Conservation (phyloP, 2,329 filamentous ascomycete genomes). For the Xylaria sp. region DNA sequence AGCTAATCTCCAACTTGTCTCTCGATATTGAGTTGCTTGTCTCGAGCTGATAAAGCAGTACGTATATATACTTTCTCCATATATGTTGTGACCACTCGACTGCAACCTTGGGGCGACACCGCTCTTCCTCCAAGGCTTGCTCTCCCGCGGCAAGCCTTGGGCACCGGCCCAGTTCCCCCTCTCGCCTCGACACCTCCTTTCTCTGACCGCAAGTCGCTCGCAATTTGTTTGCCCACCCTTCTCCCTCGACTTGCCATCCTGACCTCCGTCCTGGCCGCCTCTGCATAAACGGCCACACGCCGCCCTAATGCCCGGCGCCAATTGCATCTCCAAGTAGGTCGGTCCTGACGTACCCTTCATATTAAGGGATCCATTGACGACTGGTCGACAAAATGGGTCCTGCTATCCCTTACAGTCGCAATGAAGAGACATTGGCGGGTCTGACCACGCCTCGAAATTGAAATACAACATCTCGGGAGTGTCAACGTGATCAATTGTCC, state of each 20-base stretch:
- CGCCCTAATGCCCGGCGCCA: constrained; percentile 24
- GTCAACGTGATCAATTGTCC: constrained; percentile 3
- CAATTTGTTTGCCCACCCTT: constrained; percentile 15
- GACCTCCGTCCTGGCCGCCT: constrained; percentile 17
- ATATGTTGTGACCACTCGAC: constrained; percentile 25
- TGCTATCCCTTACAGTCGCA: constrained; percentile 24
- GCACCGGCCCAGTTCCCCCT: constrained; percentile 16
- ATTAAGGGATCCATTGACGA: constrained; percentile 10
- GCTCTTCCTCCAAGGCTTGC: constrained; percentile 31
- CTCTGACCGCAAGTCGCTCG: constrained; percentile 33
- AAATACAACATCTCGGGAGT: constrained; percentile 25
- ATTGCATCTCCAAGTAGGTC: constrained; percentile 23
- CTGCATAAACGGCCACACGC: constrained; percentile 27
- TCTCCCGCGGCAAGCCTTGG: constrained; percentile 21
- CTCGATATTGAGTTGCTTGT: constrained; percentile 23
- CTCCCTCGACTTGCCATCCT: constrained; percentile 17
- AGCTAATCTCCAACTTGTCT: constrained; percentile 37
- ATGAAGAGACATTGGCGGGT: constrained; percentile 20
- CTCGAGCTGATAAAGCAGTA: constrained; percentile 27
- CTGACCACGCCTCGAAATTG: constrained; percentile 33
- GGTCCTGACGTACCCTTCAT: constrained; percentile 8
- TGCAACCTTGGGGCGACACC: constrained; percentile 36
- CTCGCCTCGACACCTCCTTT: constrained; percentile 12
- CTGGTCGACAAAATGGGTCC: constrained; percentile 30
- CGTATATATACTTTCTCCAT: constrained; percentile 24